These are phyloP conservation scores for Samsoniella hepiali DNA, from an alignment of 2,329 filamentous ascomycete species.

Conservation along the genomic window DNA sequence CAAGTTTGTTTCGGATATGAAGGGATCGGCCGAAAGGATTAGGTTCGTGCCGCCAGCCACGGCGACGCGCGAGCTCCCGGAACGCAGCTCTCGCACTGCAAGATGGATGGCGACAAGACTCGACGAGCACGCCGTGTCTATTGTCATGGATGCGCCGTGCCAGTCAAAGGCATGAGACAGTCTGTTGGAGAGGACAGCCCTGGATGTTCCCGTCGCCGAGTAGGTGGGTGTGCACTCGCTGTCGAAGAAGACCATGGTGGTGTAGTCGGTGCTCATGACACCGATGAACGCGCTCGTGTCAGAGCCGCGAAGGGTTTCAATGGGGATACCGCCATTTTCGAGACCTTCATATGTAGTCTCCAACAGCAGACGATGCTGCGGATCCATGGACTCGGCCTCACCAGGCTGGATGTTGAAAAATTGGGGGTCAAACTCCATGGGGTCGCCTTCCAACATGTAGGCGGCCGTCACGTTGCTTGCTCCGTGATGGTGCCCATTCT, in stretches of 20 bases:
- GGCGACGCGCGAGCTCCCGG: slow-evolving; percentile 41
- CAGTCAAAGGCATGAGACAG: slow-evolving; percentile 53
- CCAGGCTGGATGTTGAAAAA: slow-evolving; percentile 46
- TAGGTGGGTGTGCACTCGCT: slow-evolving; percentile 16
- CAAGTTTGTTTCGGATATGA: slow-evolving; percentile 41
- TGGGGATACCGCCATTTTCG: slow-evolving; percentile 18
- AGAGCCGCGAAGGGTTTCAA: slow-evolving; percentile 12
- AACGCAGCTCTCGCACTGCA: slow-evolving; percentile 43
- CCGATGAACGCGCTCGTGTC: slow-evolving; percentile 24
- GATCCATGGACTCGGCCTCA: slow-evolving; percentile 38
- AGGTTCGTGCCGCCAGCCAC: slow-evolving; percentile 31
- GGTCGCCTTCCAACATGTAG: slow-evolving; percentile 17
- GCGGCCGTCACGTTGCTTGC: slow-evolving; percentile 31
- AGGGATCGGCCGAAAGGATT: slow-evolving; percentile 2
- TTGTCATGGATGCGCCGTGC: slow-evolving; percentile 47
- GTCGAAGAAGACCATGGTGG: slow-evolving; percentile 28
- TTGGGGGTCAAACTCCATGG: slow-evolving; percentile 39
- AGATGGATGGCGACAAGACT: slow-evolving; percentile 47
- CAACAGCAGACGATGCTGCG: slow-evolving; percentile 29
- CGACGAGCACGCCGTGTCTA: slow-evolving; percentile 49
- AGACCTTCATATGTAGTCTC: slow-evolving; percentile 34
- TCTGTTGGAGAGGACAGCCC: slow-evolving; percentile 40
- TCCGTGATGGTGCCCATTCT: slow-evolving; percentile 25
- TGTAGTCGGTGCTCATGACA: slow-evolving; percentile 29
- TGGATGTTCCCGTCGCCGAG: slow-evolving; percentile 5